Evolutionary conservation across 352 stramenopile genomes (phyloP).

Genomic region (Bremia lactucae): DNA sequence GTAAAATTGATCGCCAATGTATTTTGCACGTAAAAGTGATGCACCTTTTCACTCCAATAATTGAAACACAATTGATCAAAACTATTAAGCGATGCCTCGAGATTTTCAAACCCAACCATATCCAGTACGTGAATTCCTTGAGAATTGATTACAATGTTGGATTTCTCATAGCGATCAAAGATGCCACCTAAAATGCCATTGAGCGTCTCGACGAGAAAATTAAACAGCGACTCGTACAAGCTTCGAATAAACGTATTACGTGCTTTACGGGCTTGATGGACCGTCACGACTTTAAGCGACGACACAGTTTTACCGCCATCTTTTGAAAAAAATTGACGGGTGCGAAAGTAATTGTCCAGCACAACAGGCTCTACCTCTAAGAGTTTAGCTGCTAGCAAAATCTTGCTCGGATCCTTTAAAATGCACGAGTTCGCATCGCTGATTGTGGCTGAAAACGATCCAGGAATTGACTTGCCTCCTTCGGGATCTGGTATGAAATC

Average conservation of each 20-base stretch:
- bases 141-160: constrained; percentile 70
- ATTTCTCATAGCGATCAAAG: constrained; percentile 78
- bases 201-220: constrained; percentile 68
- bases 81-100: constrained; percentile 46
- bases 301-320: constrained; percentile 62
- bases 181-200: constrained; percentile 75
- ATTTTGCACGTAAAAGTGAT: constrained; percentile 73
- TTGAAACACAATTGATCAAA: constrained; percentile 79
- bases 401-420: constrained; percentile 53
- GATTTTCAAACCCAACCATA: constrained; percentile 63
- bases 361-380: constrained; percentile 72
- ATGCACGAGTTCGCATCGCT: constrained; percentile 40
- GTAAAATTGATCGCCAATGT: constrained; percentile 51
- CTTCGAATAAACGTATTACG: constrained; percentile 72
- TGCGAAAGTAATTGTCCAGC: constrained; percentile 81
- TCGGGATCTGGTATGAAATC: constrained; percentile 58
- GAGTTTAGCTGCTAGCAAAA: constrained; percentile 54
- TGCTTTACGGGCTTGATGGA: constrained; percentile 56
- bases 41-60: constrained; percentile 81
- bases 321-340: constrained; percentile 69
- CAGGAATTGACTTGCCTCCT: constrained; percentile 44
- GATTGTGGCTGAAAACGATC: constrained; percentile 10
- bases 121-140: constrained; percentile 77
- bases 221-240: constrained; percentile 69
- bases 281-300: constrained; percentile 73